These are phyloP conservation scores for Hortiboletus rubellus DNA, from an alignment of 1,284 basidiomycete species.

Conservation along the genomic window DNA sequence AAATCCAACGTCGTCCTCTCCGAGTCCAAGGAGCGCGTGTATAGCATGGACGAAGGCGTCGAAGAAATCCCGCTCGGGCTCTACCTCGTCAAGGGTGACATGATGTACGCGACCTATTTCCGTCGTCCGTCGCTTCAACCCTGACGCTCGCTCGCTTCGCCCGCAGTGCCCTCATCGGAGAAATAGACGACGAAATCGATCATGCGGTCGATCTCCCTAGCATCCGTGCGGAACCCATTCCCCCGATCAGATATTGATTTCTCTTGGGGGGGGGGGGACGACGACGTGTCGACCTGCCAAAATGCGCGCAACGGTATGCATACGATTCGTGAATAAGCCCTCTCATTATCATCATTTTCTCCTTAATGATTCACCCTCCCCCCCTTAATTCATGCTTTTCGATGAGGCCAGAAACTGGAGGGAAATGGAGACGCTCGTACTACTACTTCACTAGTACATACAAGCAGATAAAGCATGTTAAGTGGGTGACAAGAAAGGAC, in stretches of 20 bases:
- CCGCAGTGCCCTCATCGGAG: conserved; percentile 82
- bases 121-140: neutral
- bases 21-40: conserved; percentile 88
- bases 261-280: neutral
- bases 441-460: too few relatives aligned
- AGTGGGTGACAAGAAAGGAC: too few relatives aligned
- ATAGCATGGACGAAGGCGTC: conserved; percentile 86
- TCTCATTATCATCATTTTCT: too few relatives aligned
- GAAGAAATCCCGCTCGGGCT: conserved; percentile 95
- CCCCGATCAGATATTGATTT: conserved; percentile 68
- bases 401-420: too few relatives aligned
- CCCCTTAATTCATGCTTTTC: too few relatives aligned
- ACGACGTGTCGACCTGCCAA: neutral
- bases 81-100: conserved; percentile 97
- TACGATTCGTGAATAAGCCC: neutral
- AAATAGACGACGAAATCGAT: conserved; percentile 87
- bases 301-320: neutral
- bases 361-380: too few relatives aligned
- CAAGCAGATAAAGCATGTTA: too few relatives aligned
- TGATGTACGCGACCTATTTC: conserved; percentile 69
- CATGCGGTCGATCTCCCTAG: conserved; percentile 74
- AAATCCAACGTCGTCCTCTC: conserved; percentile 92
- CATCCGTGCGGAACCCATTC: conserved; percentile 87
- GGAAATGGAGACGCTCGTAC: too few relatives aligned
- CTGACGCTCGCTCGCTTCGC: too few relatives aligned